These are phyloP conservation scores for Toxicodendron radicans DNA, from an alignment of 345 rosid species.

Conservation along the genomic window DNA sequence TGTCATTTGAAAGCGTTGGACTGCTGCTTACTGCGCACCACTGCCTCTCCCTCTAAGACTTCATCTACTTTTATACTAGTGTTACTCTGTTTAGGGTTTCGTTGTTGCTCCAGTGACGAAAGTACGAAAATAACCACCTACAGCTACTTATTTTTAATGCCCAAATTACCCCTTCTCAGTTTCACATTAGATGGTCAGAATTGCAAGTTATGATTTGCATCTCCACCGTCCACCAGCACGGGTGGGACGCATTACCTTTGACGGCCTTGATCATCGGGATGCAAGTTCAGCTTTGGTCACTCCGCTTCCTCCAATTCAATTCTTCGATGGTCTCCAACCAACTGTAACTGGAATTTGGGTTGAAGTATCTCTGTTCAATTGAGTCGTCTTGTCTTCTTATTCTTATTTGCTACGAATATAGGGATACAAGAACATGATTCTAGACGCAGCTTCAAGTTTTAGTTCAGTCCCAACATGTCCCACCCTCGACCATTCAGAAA, in stretches of 20 bases:
- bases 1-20: not conserved
- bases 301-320: not conserved
- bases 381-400: not conserved
- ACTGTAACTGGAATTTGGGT: not conserved
- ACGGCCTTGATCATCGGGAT: not conserved
- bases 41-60: not conserved
- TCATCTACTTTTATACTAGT: not conserved
- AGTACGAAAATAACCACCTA: constrained; percentile 1
- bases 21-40: not conserved
- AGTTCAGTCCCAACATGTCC: constrained; percentile 22
- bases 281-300: constrained; percentile 8
- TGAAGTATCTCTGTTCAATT: not conserved
- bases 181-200: not conserved
- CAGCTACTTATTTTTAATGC: not conserved
- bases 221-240: not conserved
- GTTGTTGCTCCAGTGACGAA: not conserved
- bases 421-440: constrained; percentile 23
- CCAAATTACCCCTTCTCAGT: not conserved
- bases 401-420: not conserved
- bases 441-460: constrained; percentile 18
- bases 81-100: not conserved
- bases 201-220: not conserved
- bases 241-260: not conserved
- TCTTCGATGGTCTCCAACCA: not conserved
- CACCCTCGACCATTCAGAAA: constrained; percentile 5